Base-by-base conservation (phyloP, 1,139 yeast species). In the Yamadazyma sp. region DNA sequence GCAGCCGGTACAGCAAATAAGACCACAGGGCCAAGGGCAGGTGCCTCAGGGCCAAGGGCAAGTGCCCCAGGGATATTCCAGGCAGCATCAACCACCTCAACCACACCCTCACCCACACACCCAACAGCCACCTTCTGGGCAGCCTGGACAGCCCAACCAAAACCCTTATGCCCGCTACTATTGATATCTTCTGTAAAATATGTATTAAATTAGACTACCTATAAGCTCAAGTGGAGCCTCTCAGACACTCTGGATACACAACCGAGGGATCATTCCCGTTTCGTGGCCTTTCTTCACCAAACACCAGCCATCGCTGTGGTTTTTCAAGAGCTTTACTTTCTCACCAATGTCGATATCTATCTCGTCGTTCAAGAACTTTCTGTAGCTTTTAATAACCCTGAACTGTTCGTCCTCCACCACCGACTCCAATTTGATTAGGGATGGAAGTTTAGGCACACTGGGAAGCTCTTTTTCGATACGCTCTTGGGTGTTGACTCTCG, bases 231-330 rank as follows among this genome's bases (percentile, higher is more conserved):
- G n/a, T n/a, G n/a, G n/a, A n/a, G n/a, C n/a, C n/a, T n/a, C n/a
- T 12, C 23, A 18, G 8, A 30, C 15, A 18, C 24, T 17, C 31
- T 33, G 34, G 24, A 69, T 48, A 44, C 73, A 69, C 37, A 58
- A 47, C 33, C 51, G 53, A 0, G 75, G 75, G 2, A 66, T 65
- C 51, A 69, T 58, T 1, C 76, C 75, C 17, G 49, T 40, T 31
- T 15, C 42, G 40, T 20, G 50, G 49, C 23, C 33, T 43, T 32
- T 10, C 31, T 37, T 53, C 9, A 67, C 61, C 22, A 55, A 53
- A 43, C 73, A 66, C 77, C 77, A 71, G 2, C 72, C 73, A 41
- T 69, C 75, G 10, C 62, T 48, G 44, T 61, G 66, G n/a, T 51
- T 53, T 25, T 57, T 55, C 16, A 59, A 38, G 1, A 67, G 41